Evolutionary conservation across 192 early-diverging fungal genomes (phyloP).

Genomic region (Geranomyces variabilis): DNA sequence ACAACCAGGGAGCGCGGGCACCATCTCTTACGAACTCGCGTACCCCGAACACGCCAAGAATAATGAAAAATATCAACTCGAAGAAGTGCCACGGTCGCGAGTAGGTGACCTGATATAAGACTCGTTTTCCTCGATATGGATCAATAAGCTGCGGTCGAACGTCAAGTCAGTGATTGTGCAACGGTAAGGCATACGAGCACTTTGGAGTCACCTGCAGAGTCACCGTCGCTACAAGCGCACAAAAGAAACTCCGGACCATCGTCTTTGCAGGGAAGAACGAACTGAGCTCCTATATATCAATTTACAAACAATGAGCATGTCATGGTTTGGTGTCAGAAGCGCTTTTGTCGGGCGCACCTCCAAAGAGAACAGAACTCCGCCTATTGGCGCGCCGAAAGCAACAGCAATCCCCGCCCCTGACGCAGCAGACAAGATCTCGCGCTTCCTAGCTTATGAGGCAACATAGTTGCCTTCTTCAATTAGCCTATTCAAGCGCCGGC

Average conservation of each 20-base stretch:
- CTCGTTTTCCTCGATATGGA: slow-evolving; percentile 59
- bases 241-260: slow-evolving; percentile 94
- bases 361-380: slow-evolving; percentile 60
- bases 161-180: slow-evolving; percentile 37
- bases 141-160: slow-evolving; percentile 71
- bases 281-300: slow-evolving; percentile 68
- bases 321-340: too few species aligned
- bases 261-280: slow-evolving; percentile 93
- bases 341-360: slow-evolving; percentile 53
- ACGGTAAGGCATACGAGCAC: slow-evolving; percentile 44
- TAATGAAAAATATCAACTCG: slow-evolving; percentile 83
- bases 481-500: not conserved
- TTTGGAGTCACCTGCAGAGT: slow-evolving; percentile 84
- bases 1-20: too few species aligned
- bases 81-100: slow-evolving; percentile 90
- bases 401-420: slow-evolving; percentile 92
- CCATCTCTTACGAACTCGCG: too few species aligned
- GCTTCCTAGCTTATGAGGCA: slow-evolving; percentile 69
- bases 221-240: slow-evolving; percentile 86
- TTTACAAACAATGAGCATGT: too few species aligned
- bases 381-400: slow-evolving; percentile 96
- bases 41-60: slow-evolving; percentile 82
- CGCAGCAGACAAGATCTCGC: slow-evolving; percentile 89
- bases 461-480: slow-evolving; percentile 8
- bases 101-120: slow-evolving; percentile 77